Percentiles rank a stretch among this genome's conserved stretches.
phyloP scores from a whole-genome alignment of 2,329 filamentous ascomycete species.

The Epichloe coenophiala region DNA sequence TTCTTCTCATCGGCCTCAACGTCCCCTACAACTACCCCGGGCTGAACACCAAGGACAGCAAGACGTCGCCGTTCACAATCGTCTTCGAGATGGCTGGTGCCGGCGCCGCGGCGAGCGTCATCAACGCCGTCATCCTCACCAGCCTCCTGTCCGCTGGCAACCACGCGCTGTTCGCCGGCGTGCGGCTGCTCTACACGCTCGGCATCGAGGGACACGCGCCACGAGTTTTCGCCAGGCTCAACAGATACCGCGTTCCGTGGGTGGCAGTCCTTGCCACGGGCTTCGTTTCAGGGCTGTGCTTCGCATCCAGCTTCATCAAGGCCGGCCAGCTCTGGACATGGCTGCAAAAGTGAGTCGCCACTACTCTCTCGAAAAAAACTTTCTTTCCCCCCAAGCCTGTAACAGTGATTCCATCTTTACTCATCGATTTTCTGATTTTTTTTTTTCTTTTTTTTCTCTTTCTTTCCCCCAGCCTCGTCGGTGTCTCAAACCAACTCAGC shows the following conservation, averaged over 20 bases:
- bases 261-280: constrained; percentile 35
- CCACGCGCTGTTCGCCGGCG: constrained; percentile 22
- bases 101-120: constrained; percentile 34
- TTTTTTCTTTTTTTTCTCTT: background rate
- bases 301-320: constrained; percentile 51
- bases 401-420: background rate
- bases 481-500: constrained; percentile 53
- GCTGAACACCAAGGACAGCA: constrained; percentile 18
- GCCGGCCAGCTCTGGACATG: constrained; percentile 53
- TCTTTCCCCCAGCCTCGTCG: constrained; percentile 35
- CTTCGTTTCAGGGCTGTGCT: constrained; percentile 45
- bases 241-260: constrained; percentile 23
- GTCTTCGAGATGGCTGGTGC: constrained; percentile 46
- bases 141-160: constrained; percentile 25
- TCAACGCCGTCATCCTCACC: constrained; percentile 43
- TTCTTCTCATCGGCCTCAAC: constrained; percentile 39
- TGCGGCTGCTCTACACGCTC: constrained; percentile 22
- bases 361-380: no score
- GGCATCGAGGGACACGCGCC: constrained; percentile 38
- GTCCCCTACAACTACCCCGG: constrained; percentile 37
- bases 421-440: background rate
- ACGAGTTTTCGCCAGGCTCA: constrained; percentile 30
- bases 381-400: background rate
- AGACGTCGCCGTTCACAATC: constrained; percentile 34
- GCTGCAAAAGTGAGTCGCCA: constrained; percentile 42